Evolutionary conservation across 2,329 filamentous ascomycete species (phyloP), one percentile per base, ranked within the genome.

Genomic region (Aspergillus fructus): DNA sequence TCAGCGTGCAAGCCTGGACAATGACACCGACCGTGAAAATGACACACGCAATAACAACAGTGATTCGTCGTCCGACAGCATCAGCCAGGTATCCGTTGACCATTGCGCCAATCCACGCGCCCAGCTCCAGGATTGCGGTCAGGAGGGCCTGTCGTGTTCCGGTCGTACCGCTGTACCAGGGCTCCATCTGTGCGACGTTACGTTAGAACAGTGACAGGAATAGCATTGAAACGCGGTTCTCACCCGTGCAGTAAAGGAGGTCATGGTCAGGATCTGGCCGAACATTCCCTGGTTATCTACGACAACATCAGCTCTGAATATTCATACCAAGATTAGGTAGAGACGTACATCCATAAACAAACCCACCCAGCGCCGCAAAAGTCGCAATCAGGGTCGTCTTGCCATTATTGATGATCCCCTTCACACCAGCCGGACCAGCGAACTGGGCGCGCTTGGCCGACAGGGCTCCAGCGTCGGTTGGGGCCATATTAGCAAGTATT

Each of bases 201-300:
- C 21, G 21, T 21, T 21, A 21, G 21, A 21, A 21, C 21, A 21
- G 21, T 4, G 21, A 21, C 21, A 4, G 21, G 21, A 21, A 21
- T 21, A 21, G 4, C 3, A 21, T 21, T 21, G 4, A 3, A 21
- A 21, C 0, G 21, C 21, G 21, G 4, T 21, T 3, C 21, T 21
- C 21, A 81, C 81, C 41, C 80, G 72, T 45, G 69, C 59, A 41
- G 74, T 73, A 60, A 81, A 82, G 1, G 76, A 74, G 4, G 69
- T 66, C 79, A 82, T 82, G 21, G 76, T 78, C 54, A 85, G 65
- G 21, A 92, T 84, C 23, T 89, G 88, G n/a, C 84, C 85, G 74
- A 90, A 90, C 74, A 90, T 87, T 64, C 89, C 89, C 70, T 90
- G 87, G 68, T 91, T 90, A 74, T 90, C 68, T 71, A 5, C 7